Conservation (phyloP, 208 protist species). For the Kentomonas sorsogonicus region DNA sequence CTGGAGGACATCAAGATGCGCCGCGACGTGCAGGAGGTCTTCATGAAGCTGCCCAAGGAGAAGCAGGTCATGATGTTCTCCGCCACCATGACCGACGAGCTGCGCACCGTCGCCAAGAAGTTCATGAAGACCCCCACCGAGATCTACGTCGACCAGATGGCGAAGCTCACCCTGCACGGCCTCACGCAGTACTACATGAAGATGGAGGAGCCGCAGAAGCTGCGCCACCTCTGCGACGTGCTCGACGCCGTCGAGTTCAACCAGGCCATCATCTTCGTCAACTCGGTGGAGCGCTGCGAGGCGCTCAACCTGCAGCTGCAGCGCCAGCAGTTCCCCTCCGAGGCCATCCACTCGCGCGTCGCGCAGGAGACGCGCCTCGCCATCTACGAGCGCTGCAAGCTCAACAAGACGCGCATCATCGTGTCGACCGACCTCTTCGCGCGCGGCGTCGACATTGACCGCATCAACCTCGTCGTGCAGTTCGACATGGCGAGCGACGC, state of each 20-base stretch:
- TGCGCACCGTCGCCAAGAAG: conserved; percentile 94
- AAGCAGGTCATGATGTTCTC: conserved; percentile 99
- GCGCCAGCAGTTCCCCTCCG: conserved; percentile 95
- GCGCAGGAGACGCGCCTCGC: conserved; percentile 89
- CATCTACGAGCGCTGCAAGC: conserved; percentile 96
- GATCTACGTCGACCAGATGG: conserved; percentile 97
- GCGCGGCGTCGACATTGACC: conserved; percentile 99
- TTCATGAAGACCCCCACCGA: conserved; percentile 97
- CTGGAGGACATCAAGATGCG: conserved; percentile 95
- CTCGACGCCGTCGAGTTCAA: conserved; percentile 99
- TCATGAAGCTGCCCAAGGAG: conserved; percentile 93
- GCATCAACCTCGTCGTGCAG: conserved; percentile 99
- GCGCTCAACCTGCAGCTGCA: conserved; percentile 95
- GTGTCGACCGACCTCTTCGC: conserved; percentile 99
- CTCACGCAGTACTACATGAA: conserved; percentile 99
- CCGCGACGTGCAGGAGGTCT: conserved; percentile 97
- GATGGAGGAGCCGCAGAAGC: conserved; percentile 96
- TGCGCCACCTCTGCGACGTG: conserved; percentile 95
- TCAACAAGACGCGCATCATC: conserved; percentile 97
- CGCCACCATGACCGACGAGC: conserved; percentile 97
- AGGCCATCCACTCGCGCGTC: conserved; percentile 94
- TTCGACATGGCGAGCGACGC: conserved; percentile 98
- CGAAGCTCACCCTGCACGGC: conserved; percentile 98
- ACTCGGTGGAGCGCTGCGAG: conserved; percentile 88
- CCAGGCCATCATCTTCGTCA: conserved; percentile 99